Evolutionary conservation across 306 rosid species (phyloP).

Genomic region (Begonia loranthoides): DNA sequence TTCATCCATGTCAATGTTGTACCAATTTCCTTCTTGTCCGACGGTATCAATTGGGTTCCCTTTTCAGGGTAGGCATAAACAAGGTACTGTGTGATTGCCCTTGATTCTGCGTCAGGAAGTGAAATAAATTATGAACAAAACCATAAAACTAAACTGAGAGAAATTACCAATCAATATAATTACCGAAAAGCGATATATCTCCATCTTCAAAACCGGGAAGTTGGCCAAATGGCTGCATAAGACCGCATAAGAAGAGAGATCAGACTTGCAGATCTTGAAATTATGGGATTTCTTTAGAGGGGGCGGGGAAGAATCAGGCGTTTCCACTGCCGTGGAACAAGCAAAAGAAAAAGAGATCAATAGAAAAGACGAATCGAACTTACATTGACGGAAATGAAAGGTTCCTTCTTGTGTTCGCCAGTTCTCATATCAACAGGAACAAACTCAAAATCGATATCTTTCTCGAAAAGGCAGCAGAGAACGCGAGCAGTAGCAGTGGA

Average conservation of each 20-base stretch:
- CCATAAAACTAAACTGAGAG: no score
- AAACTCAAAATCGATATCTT: conserved; percentile 36
- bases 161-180: background rate
- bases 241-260: background rate
- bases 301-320: background rate
- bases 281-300: background rate
- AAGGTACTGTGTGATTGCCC: conserved; percentile 48
- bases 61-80: conserved; percentile 24
- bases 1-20: conserved; percentile 29
- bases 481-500: conserved; percentile 32
- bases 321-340: no score
- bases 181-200: conserved; percentile 57
- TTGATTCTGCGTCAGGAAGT: conserved; percentile 34
- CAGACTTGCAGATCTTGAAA: background rate
- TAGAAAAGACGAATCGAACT: background rate
- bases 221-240: conserved; percentile 68
- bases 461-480: conserved; percentile 36
- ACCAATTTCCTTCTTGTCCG: conserved; percentile 37
- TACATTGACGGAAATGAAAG: conserved; percentile 50
- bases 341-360: no score
- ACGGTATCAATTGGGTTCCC: conserved; percentile 27
- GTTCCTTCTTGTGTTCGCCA: conserved; percentile 45
- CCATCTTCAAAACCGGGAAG: conserved; percentile 66
- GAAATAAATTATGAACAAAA: no score
- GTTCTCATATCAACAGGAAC: conserved; percentile 25